phyloP scores from a whole-genome alignment of 345 rosid genomes.

The Boechera stricta region DNA sequence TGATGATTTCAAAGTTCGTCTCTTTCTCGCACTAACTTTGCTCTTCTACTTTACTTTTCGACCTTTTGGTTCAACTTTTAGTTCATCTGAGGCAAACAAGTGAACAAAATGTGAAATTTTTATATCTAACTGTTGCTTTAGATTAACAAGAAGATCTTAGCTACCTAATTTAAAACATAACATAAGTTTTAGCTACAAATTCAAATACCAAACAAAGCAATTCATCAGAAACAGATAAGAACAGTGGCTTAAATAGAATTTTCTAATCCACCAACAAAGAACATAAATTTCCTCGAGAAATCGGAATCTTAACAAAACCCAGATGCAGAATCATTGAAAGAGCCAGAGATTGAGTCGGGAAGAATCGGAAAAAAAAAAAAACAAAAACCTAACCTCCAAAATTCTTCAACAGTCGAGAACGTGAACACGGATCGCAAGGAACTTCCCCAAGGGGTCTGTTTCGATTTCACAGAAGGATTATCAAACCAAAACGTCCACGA shows the following conservation, averaged over 20 bases:
- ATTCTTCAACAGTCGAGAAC: slow-evolving; percentile 74
- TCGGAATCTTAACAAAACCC: neutral
- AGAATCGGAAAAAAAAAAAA: neutral
- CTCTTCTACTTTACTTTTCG: neutral
- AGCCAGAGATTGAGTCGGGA: neutral
- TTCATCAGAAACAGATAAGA: slow-evolving; percentile 10
- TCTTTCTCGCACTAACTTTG: neutral
- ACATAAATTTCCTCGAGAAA: neutral
- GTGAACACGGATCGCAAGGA: slow-evolving; percentile 74
- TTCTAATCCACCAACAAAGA: slow-evolving; percentile 4
- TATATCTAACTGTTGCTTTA: neutral
- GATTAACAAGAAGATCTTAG: neutral
- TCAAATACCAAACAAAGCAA: slow-evolving; percentile 3
- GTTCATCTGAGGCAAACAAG: neutral
- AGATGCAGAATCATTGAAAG: neutral
- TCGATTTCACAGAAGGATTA: slow-evolving; percentile 61
- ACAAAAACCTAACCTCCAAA: slow-evolving; percentile 68
- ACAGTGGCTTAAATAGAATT: neutral
- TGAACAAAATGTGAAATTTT: too few relatives aligned
- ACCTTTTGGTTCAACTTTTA: slow-evolving; percentile 1
- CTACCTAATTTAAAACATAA: neutral
- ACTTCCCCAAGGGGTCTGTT: slow-evolving; percentile 75
- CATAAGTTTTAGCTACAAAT: neutral
- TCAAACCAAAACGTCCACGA: slow-evolving; percentile 97
- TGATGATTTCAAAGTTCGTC: neutral